Percentiles rank a stretch among this genome's conserved stretches.
Evolutionary conservation across 164 flowering plant genomes (phyloP).

Genomic region (Umbilicus rupestris): DNA sequence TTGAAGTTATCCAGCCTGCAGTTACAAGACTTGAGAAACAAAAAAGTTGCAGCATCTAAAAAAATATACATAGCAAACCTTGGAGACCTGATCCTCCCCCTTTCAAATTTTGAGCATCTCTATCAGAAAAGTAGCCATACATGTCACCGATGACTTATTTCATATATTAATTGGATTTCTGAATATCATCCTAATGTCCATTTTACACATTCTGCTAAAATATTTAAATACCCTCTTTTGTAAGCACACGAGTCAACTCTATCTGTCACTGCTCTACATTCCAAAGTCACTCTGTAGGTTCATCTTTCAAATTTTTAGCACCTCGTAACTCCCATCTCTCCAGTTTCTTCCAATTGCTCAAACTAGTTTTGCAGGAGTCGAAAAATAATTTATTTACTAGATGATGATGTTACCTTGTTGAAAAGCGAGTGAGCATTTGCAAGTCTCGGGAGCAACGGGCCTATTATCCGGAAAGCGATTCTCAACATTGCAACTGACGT

Average conservation of each 20-base stretch:
- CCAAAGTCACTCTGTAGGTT: neutral
- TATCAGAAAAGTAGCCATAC: neutral
- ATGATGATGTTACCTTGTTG: conserved; percentile 49
- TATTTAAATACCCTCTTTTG: neutral
- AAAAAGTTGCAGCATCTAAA: neutral
- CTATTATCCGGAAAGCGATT: conserved; percentile 85
- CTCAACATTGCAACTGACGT: conserved; percentile 89
- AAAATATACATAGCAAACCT: neutral
- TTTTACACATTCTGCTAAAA: neutral
- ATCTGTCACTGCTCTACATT: neutral
- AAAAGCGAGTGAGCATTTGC: conserved; percentile 75
- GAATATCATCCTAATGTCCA: neutral
- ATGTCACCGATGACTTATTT: neutral
- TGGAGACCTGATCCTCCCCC: neutral
- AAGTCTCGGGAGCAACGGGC: conserved; percentile 90
- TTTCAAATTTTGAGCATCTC: neutral
- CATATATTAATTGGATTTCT: neutral
- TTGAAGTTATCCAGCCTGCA: neutral
- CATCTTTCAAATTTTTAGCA: neutral
- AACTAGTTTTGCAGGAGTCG: neutral
- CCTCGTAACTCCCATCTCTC: neutral
- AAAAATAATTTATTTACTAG: neutral
- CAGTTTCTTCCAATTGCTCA: neutral
- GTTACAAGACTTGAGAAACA: neutral
- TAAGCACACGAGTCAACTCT: neutral